Evolutionary conservation across 2,329 filamentous ascomycete genomes (phyloP), one percentile per base, ranked within the genome.

Genomic region (Pyrenophora graminea): DNA sequence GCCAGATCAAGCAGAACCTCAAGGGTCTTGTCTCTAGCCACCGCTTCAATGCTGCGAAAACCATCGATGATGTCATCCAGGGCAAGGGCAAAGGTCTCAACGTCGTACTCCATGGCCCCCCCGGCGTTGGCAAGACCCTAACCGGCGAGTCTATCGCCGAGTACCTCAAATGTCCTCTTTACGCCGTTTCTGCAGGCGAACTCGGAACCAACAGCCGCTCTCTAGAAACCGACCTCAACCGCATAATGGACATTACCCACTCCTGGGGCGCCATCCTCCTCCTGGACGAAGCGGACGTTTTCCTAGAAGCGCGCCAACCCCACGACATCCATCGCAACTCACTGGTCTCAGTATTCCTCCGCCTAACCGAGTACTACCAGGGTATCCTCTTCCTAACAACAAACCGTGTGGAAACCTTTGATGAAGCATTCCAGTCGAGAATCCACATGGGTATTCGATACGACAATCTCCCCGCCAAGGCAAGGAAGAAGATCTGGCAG

Each of bases 321-420:
- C 86, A 90, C 57, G 90, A 96, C 63, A 87, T 95, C 45, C 87
- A 91, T 67, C 86, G 91, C 51, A 96, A 96, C 62, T 88, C 88
- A 0, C 83, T 94, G 1, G 91, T 96, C 45, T 90, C 86, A 69
- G 90, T 96, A 64, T 96, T 96, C 78, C 77, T 96, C 2, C 85
- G 91, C 0, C 80, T 93, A 49, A 79, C 96, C 0, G 92, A 97
- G 73, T 96, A 96, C 71, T 96, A 95, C 75, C 89, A 95, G 67
- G 91, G 91, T 3, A 95, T 96, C 45, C 73, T 96, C 4, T 95
- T 96, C 77, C 74, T 96, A 21, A 96, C 91, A 0, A 96, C 91
- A 2, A 96, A 96, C 69, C 85, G 91, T 1, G 90, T 95, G 1
- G 84, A 88, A 76, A 92, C 89, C 0, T 95, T 96, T 64, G 91